phyloP scores from a whole-genome alignment of 257 asterid genomes.

The Solanum pinnatisectum region DNA sequence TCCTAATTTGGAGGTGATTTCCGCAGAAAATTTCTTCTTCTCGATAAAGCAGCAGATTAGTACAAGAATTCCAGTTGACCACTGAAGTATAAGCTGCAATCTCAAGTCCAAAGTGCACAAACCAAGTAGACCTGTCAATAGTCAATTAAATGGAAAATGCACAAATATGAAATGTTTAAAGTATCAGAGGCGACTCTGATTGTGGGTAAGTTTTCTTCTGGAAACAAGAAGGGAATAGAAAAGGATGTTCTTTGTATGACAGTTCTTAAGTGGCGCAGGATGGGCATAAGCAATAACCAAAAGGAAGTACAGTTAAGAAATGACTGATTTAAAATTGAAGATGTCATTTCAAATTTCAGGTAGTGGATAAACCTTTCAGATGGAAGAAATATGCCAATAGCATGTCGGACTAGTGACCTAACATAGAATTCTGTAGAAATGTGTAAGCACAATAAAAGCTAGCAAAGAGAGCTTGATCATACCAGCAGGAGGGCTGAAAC shows the following conservation, averaged over 20 bases:
- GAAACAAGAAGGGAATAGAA: not conserved
- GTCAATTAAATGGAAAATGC: slow-evolving; percentile 23
- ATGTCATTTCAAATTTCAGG: not conserved
- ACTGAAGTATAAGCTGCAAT: slow-evolving; percentile 97
- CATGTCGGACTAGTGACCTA: not conserved
- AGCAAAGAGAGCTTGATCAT: slow-evolving; percentile 19
- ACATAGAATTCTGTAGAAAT: not conserved
- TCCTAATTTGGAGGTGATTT: slow-evolving; percentile 80
- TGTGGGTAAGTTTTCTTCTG: not conserved
- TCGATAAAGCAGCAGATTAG: slow-evolving; percentile 77
- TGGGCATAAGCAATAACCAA: not conserved
- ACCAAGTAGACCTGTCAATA: slow-evolving; percentile 36
- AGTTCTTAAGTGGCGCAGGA: not conserved
- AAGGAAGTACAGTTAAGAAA: not conserved
- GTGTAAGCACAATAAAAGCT: not conserved
- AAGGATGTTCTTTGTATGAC: not conserved
- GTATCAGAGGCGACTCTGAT: not conserved
- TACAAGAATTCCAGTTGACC: slow-evolving; percentile 90
- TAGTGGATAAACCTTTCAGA: not conserved
- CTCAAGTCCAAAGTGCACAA: slow-evolving; percentile 52
- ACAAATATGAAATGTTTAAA: not conserved
- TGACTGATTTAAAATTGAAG: not conserved
- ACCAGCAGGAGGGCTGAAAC: slow-evolving; percentile 96
- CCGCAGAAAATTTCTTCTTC: slow-evolving; percentile 52
- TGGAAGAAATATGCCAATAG: not conserved